phyloP scores from a whole-genome alignment of 805 yeast genomes.

The Schwanniomyces yamadae region DNA sequence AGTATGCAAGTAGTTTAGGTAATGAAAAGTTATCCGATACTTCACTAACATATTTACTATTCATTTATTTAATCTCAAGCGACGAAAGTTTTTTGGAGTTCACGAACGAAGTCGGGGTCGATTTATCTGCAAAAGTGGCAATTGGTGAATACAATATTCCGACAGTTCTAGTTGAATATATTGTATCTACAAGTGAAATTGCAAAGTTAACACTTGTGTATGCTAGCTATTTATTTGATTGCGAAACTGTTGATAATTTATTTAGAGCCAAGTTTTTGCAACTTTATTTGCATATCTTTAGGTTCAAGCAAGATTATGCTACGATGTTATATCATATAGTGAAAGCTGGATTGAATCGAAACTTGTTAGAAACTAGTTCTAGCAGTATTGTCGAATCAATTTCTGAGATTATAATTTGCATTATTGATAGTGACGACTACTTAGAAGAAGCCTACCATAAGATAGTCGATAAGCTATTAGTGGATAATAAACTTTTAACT shows the following conservation, averaged over 20 bases:
- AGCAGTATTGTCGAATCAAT: conserved; percentile 26
- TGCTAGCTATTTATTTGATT: conserved; percentile 29
- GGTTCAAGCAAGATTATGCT: conserved; percentile 18
- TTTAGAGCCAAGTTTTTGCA: conserved; percentile 31
- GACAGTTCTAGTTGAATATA: conserved; percentile 22
- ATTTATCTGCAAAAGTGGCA: conserved; percentile 11
- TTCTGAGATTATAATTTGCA: conserved; percentile 24
- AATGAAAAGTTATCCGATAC: conserved; percentile 7
- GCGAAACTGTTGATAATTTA: conserved; percentile 26
- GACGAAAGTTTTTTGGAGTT: conserved; percentile 24
- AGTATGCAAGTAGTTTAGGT: conserved; percentile 33
- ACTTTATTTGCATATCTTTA: conserved; percentile 27
- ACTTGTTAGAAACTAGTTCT: conserved; percentile 26
- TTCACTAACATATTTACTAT: conserved; percentile 28
- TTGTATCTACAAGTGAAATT: conserved; percentile 16
- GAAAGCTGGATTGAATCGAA: conserved; percentile 23
- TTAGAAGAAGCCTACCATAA: conserved; percentile 11
- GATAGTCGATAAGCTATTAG: conserved; percentile 18
- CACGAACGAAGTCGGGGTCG: conserved; percentile 21
- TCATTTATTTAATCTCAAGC: conserved; percentile 29
- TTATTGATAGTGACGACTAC: conserved; percentile 18
- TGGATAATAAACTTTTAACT: conserved; percentile 10
- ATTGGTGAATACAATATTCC: conserved; percentile 26
- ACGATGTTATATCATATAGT: conserved; percentile 31
- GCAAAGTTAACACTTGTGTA: conserved; percentile 25